Conservation (phyloP, 2,329 filamentous ascomycete genomes). For the Colletotrichum chlorophyti region DNA sequence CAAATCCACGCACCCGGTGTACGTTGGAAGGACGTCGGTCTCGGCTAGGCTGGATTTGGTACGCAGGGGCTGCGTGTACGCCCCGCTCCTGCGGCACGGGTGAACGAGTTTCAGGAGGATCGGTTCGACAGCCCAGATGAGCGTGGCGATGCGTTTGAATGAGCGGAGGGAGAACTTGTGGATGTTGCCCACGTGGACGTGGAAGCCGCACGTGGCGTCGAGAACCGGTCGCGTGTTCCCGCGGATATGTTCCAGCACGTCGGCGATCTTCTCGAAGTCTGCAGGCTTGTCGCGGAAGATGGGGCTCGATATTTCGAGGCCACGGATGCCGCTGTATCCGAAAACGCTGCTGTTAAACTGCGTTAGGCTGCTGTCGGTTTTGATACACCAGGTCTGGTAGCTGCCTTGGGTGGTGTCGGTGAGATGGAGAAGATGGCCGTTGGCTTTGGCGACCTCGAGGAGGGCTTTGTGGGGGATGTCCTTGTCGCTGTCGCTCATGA, state of each 20-base stretch:
- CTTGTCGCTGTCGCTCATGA: not conserved
- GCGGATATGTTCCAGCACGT: slow-evolving; percentile 6
- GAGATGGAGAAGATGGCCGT: not conserved
- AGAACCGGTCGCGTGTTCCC: not conserved
- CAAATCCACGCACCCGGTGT: too few species aligned
- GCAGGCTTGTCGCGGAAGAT: not conserved
- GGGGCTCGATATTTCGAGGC: slow-evolving; percentile 15
- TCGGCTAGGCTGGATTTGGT: not conserved
- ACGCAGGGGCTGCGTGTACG: not conserved
- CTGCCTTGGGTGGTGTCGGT: not conserved
- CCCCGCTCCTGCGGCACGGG: not conserved
- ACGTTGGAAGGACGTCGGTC: not conserved
- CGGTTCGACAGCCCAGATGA: slow-evolving; percentile 5
- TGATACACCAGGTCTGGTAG: slow-evolving; percentile 10
- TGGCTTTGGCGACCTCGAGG: not conserved
- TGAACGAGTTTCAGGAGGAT: slow-evolving; percentile 2
- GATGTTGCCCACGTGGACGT: slow-evolving; percentile 17
- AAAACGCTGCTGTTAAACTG: not conserved
- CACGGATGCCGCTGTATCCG: slow-evolving; percentile 11
- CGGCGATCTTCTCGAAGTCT: not conserved
- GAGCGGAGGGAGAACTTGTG: slow-evolving; percentile 1
- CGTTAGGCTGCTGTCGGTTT: slow-evolving; percentile 3
- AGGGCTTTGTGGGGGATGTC: not conserved
- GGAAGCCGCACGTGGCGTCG: not conserved
- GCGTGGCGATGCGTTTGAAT: slow-evolving; percentile 4